These are phyloP conservation scores for Amanita muscaria DNA, from an alignment of 768 basidiomycete genomes.

Conservation along the genomic window DNA sequence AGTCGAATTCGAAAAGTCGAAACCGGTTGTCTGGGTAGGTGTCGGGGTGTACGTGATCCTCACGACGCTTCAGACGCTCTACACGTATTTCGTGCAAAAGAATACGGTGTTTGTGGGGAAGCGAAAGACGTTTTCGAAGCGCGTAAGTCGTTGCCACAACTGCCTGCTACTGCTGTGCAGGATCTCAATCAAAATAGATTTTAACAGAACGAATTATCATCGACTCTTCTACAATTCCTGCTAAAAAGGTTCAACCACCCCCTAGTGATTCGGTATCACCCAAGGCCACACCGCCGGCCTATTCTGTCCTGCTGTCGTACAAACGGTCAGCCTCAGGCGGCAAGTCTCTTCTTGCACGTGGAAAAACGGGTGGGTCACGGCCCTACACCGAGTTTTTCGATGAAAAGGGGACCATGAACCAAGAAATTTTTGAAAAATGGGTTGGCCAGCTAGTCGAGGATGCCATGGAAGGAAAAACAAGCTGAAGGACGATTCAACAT, in stretches of 20 bases:
- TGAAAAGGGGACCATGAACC: conserved; percentile 68
- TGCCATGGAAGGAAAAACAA: conserved; percentile 59
- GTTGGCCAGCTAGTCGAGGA: conserved; percentile 64
- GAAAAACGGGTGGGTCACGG: conserved; percentile 46
- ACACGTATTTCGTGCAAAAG: conserved; percentile 81
- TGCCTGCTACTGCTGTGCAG: not conserved
- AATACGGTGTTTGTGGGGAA: conserved; percentile 82
- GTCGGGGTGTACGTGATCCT: conserved; percentile 64
- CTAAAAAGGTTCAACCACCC: conserved; percentile 25
- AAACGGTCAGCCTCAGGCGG: conserved; percentile 77
- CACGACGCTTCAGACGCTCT: conserved; percentile 64
- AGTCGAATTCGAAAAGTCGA: conserved; percentile 83
- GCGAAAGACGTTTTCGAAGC: conserved; percentile 82
- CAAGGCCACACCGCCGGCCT: conserved; percentile 44
- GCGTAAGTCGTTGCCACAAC: conserved; percentile 49
- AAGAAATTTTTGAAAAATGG: conserved; percentile 70
- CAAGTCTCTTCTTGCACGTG: conserved; percentile 73
- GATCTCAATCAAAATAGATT: no score
- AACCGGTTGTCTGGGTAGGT: conserved; percentile 70
- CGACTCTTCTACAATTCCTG: conserved; percentile 57
- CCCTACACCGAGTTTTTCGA: conserved; percentile 76
- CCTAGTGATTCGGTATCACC: conserved; percentile 14
- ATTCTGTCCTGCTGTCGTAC: conserved; percentile 59
- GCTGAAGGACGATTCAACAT: no score
- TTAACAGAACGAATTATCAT: conserved; percentile 85